Conservation (phyloP, 441 rosid species). For the Erodium texanum region DNA sequence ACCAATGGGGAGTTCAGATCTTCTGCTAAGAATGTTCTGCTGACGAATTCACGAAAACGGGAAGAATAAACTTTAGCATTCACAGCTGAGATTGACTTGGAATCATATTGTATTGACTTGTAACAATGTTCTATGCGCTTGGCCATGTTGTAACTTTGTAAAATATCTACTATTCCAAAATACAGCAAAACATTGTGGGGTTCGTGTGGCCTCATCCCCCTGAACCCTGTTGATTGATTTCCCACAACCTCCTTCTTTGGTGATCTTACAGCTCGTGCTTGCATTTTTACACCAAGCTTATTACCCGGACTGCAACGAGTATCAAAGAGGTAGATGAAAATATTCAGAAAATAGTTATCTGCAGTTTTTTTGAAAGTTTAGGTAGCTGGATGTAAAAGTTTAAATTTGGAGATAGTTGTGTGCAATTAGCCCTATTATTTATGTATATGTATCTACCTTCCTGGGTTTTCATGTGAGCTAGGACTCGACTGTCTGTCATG, state of each 20-base stretch:
- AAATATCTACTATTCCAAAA: constrained; percentile 39
- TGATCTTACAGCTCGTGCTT: constrained; percentile 36
- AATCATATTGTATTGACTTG: constrained; percentile 40
- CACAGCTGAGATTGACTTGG: constrained; percentile 43
- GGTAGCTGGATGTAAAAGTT: too few relatives aligned
- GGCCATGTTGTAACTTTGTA: constrained; percentile 32
- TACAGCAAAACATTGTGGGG: constrained; percentile 32
- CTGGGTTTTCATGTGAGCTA: not conserved
- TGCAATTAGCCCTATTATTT: too few relatives aligned
- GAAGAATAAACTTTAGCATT: constrained; percentile 42
- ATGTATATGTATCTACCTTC: not conserved
- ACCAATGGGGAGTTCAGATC: constrained; percentile 13
- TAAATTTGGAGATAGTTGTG: not conserved
- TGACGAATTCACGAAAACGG: constrained; percentile 38
- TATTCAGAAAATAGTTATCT: too few relatives aligned
- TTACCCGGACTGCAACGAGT: constrained; percentile 18
- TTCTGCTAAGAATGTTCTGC: constrained; percentile 32
- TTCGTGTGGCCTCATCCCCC: constrained; percentile 12
- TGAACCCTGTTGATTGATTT: not conserved
- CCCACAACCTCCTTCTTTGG: constrained; percentile 5
- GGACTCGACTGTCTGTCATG: not conserved
- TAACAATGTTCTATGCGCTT: constrained; percentile 44
- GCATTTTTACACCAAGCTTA: constrained; percentile 30
- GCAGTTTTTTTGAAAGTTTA: too few relatives aligned
- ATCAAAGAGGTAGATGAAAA: too few relatives aligned